Base-by-base conservation (phyloP, 176 grass and related monocot species). In the Cenchrus americanus region DNA sequence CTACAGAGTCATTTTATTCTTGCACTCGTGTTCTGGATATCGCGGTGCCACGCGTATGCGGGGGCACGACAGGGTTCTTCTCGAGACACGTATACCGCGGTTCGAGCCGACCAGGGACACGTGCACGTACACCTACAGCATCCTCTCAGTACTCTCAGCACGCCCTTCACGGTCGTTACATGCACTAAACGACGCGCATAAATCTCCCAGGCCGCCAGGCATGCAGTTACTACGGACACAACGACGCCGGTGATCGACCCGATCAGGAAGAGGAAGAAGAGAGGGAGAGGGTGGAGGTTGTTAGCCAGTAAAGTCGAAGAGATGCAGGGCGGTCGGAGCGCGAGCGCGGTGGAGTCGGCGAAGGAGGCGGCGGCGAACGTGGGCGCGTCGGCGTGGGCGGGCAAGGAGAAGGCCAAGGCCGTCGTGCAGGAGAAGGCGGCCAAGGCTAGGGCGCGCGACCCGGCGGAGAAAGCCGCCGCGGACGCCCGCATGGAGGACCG, bases 341-440 rank as follows among this genome's bases (percentile, higher is more conserved):
- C 63, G 75, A 85, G 43, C 70, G 69, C 81, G 22, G 62, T 87
- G 80, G 85, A 66, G 32, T 21, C 81, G 1, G 81, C 89, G 7
- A 80, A 87, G 80, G 84, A 90, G 88, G 79, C 80, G 19, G 68
- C 37, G 34, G 80, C 88, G 50, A 83, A 90, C 67, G 66, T 90
- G 14, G 80, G 88, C 7, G 61, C 80, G 1, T 87, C 84, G 59
- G 84, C 80, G 24, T 80, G 64, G 89, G 76, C 89, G 4, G 54
- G 85, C 9, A 84, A 80, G 85, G 89, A 91, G 89, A 91, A 91
- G 76, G 26, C 70, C 55, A 76, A 77, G 46, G 89, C 81, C n/a
- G 80, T 87, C 24, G 69, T 84, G 23, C 52, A 87, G 75, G 89
- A 40, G 55, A 76, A 34, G 76, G 55, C 32, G 54, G 71, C 83